Evolutionary conservation across 208 protist genomes (phyloP).

Genomic region (Trichomonas vaginalis): DNA sequence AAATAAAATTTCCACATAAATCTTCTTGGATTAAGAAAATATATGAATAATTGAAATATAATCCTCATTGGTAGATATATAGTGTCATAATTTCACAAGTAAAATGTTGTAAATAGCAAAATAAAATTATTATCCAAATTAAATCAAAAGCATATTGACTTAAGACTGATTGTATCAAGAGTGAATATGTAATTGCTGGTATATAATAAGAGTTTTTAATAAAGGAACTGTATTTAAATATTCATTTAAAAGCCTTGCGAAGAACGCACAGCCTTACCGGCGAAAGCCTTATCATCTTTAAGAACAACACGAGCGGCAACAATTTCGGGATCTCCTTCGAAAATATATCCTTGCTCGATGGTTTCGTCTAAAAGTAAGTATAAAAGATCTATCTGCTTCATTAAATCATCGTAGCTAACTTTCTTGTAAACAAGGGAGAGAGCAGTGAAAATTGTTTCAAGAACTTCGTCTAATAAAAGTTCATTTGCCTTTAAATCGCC

Average conservation of each 20-base stretch:
- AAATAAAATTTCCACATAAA: too few relatives aligned
- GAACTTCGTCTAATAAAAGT: background rate
- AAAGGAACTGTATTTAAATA: too few relatives aligned
- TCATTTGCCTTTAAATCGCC: conserved; percentile 6
- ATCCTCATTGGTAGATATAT: too few relatives aligned
- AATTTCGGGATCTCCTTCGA: conserved; percentile 6
- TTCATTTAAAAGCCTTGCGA: background rate
- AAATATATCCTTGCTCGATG: conserved; percentile 10
- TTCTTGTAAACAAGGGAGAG: background rate
- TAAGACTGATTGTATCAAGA: too few relatives aligned
- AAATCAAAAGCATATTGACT: too few relatives aligned
- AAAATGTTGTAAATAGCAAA: too few relatives aligned
- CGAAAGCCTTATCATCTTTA: background rate
- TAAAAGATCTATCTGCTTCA: background rate
- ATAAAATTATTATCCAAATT: too few relatives aligned
- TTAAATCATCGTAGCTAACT: background rate
- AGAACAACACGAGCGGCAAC: background rate
- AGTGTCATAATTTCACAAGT: too few relatives aligned
- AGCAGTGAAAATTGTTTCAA: background rate
- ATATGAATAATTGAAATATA: too few relatives aligned
- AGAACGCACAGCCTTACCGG: background rate
- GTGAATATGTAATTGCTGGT: too few relatives aligned
- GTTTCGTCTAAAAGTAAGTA: conserved; percentile 1
- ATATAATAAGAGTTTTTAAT: too few relatives aligned
- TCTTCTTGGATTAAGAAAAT: too few relatives aligned